These are phyloP conservation scores for Chaetomium sp. DNA, from an alignment of 2,329 filamentous ascomycete species.

Conservation along the genomic window DNA sequence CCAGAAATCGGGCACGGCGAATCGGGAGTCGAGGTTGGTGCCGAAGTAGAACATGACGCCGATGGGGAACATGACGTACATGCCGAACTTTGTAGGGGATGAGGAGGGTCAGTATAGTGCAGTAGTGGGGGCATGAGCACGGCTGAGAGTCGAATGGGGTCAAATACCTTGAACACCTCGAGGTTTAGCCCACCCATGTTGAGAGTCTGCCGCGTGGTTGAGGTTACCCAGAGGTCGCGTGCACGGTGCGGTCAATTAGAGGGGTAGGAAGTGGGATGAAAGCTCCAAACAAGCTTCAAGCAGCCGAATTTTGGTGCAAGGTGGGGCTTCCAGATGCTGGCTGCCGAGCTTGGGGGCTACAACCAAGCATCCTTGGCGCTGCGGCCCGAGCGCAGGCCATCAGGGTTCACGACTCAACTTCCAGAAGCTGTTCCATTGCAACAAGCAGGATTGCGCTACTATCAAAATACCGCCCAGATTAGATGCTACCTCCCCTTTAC, in stretches of 20 bases:
- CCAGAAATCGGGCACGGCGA: conserved; percentile 89
- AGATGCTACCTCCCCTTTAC: conserved; percentile 6
- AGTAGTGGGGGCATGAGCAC: too few relatives aligned
- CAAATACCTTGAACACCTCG: conserved; percentile 81
- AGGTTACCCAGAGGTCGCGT: not conserved
- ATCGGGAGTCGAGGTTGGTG: conserved; percentile 91
- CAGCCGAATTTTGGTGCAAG: not conserved
- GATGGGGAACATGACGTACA: conserved; percentile 98
- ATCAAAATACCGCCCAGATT: conserved; percentile 5
- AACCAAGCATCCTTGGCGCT: conserved; percentile 1
- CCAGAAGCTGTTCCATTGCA: not conserved
- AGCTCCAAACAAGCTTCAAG: too few relatives aligned
- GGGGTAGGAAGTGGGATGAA: too few relatives aligned
- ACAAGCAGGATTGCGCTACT: not conserved
- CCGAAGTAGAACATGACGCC: conserved; percentile 99
- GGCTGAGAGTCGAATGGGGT: too few relatives aligned
- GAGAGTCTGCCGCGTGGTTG: not conserved
- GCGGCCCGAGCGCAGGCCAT: conserved; percentile 6
- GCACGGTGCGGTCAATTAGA: not conserved
- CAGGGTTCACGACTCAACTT: conserved; percentile 2
- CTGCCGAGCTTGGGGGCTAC: not conserved
- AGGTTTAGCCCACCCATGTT: conserved; percentile 78
- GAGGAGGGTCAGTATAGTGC: not conserved
- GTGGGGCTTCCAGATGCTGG: conserved; percentile 9
- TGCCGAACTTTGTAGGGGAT: conserved; percentile 65